These are phyloP conservation scores for Candida buenavistaensis DNA, from an alignment of 1,139 yeast species.

Conservation along the genomic window DNA sequence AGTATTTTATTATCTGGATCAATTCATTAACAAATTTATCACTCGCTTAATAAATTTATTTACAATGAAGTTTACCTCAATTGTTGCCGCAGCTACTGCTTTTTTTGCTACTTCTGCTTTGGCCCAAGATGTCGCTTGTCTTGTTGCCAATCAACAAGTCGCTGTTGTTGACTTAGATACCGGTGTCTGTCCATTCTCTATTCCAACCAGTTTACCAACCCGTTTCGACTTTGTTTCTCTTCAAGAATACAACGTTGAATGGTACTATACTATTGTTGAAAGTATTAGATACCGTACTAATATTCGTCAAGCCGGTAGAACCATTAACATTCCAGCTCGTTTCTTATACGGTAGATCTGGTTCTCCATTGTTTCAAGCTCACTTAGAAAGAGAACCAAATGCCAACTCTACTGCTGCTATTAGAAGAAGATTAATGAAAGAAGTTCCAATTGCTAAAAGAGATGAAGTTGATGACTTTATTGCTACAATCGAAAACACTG, in stretches of 20 bases:
- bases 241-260: conserved; percentile 37
- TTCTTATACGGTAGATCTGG: conserved; percentile 24
- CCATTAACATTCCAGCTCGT: conserved; percentile 34
- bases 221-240: conserved; percentile 26
- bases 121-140: conserved; percentile 40
- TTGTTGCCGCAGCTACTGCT: conserved; percentile 15
- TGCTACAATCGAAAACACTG: conserved; percentile 25
- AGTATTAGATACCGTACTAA: conserved; percentile 32
- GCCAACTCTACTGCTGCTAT: conserved; percentile 44
- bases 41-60: conserved; percentile 6
- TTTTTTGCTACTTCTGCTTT: conserved; percentile 23
- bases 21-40: conserved; percentile 1
- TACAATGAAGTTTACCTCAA: conserved; percentile 13
- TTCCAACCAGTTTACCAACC: conserved; percentile 31
- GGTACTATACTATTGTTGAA: conserved; percentile 34
- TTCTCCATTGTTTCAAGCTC: conserved; percentile 33
- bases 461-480: conserved; percentile 35
- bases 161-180: conserved; percentile 43
- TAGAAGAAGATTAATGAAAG: conserved; percentile 39
- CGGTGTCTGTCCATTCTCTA: conserved; percentile 40
- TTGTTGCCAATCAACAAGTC: conserved; percentile 31
- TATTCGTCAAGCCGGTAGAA: conserved; percentile 37
- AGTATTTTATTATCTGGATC: neutral
- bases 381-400: conserved; percentile 27
- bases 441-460: conserved; percentile 22